A percentile compares a stretch with the other conserved stretches of the same genome.
phyloP scores from a whole-genome alignment of 768 basidiomycete species.

The Boletus rufocinnamomeus region DNA sequence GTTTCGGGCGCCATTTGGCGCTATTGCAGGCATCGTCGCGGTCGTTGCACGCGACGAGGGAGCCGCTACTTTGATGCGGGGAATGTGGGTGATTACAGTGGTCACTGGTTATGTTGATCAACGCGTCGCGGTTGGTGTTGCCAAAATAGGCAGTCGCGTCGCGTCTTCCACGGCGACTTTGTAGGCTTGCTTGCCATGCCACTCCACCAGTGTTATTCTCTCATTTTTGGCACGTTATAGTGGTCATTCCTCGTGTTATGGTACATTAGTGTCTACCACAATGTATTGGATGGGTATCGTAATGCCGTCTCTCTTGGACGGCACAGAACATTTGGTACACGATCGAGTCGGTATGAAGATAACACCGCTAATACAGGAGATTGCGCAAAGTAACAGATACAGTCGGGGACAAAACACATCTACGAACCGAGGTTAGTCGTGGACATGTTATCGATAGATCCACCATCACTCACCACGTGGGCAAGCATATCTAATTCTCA shows the following conservation, averaged over 20 bases:
- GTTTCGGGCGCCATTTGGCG: neutral
- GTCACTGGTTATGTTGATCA: constrained; percentile 7
- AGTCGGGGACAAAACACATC: constrained; percentile 10
- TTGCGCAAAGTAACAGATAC: constrained; percentile 6
- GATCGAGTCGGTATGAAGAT: constrained; percentile 8
- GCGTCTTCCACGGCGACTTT: neutral
- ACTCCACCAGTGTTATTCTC: neutral
- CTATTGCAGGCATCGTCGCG: constrained; percentile 14
- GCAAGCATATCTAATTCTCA: constrained; percentile 15
- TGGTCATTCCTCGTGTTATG: constrained; percentile 14
- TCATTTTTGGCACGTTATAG: neutral
- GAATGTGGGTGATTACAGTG: constrained; percentile 6
- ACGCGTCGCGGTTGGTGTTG: constrained; percentile 8
- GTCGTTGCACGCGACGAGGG: constrained; percentile 13
- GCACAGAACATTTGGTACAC: constrained; percentile 13
- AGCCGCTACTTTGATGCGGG: constrained; percentile 2
- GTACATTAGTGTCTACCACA: constrained; percentile 15
- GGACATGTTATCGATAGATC: neutral
- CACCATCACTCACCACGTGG: constrained; percentile 7
- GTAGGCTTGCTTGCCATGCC: too few species aligned
- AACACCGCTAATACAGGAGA: constrained; percentile 11
- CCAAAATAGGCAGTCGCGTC: neutral
- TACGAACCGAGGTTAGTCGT: constrained; percentile 4
- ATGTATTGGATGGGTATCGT: constrained; percentile 18
- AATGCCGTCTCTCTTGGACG: neutral